A percentile compares a stretch with the other conserved stretches of the same genome.
phyloP scores from a whole-genome alignment of 2,329 filamentous ascomycete species.

The Rutstroemia sydowiana region DNA sequence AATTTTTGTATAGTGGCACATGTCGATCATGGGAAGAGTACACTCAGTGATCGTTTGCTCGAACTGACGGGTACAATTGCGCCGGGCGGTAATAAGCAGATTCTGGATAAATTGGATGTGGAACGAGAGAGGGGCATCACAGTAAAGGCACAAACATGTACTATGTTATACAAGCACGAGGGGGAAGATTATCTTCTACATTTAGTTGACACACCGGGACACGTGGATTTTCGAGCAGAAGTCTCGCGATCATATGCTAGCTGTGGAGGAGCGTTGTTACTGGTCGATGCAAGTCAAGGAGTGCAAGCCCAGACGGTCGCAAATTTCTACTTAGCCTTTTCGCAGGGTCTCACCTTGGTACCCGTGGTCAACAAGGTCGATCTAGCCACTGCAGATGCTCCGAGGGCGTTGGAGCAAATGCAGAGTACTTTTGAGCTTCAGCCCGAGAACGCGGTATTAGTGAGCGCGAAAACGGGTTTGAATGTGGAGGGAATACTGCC shows the following conservation, averaged over 20 bases:
- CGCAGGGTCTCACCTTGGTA: constrained; percentile 77
- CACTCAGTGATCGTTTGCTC: constrained; percentile 82
- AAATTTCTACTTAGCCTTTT: constrained; percentile 96
- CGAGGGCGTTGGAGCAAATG: constrained; percentile 80
- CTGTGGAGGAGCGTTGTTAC: constrained; percentile 83
- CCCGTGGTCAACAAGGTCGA: constrained; percentile 98
- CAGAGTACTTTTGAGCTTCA: constrained; percentile 81
- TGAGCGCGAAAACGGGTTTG: constrained; percentile 89
- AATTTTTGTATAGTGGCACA: constrained; percentile 99
- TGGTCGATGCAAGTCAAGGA: constrained; percentile 94
- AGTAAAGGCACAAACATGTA: constrained; percentile 97
- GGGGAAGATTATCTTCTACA: constrained; percentile 89
- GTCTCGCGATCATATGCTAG: constrained; percentile 93
- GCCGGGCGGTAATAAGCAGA: constrained; percentile 83
- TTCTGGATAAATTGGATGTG: constrained; percentile 93
- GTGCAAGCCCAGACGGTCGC: constrained; percentile 97
- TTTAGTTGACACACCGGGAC: constrained; percentile 91
- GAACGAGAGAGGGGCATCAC: constrained; percentile 95
- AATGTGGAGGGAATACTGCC: constrained; percentile 82
- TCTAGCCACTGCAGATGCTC: constrained; percentile 80
- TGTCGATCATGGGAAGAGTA: constrained; percentile 98
- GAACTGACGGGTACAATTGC: constrained; percentile 92
- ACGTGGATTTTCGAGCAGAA: constrained; percentile 96
- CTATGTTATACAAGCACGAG: constrained; percentile 86
- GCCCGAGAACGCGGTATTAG: constrained; percentile 62